phyloP scores from a whole-genome alignment of 2,329 filamentous ascomycete genomes.

The Ophiognomonia clavigignenti-juglandacearum region DNA sequence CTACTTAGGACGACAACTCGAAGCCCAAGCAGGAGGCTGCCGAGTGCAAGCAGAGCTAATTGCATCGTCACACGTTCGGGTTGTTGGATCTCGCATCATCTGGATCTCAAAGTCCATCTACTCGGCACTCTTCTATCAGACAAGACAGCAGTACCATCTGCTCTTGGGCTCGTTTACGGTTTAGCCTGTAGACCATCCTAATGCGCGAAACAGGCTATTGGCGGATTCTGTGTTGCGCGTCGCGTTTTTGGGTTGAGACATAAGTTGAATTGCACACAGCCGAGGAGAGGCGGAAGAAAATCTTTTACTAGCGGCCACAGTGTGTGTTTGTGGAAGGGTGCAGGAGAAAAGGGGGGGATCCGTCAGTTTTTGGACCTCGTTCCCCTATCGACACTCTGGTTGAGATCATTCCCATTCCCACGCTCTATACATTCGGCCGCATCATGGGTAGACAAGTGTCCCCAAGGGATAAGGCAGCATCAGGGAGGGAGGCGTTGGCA shows the following conservation, averaged over 20 bases:
- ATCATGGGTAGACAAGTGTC: constrained; percentile 17
- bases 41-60: constrained; percentile 93
- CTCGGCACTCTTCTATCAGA: constrained; percentile 3
- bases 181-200: constrained; percentile 20
- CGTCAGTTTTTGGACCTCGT: constrained; percentile 7
- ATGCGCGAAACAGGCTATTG: constrained; percentile 15
- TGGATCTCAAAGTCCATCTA: constrained; percentile 2
- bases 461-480: constrained; percentile 7
- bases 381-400: constrained; percentile 4
- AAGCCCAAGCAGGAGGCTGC: constrained; percentile 93
- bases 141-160: constrained; percentile 9
- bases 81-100: constrained; percentile 14
- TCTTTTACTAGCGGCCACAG: constrained; percentile 6
- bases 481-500: constrained; percentile 15
- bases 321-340: constrained; percentile 3
- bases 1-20: constrained; percentile 69
- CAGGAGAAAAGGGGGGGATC: constrained; percentile 6
- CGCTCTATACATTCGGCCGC: constrained; percentile 10
- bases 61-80: constrained; percentile 12
- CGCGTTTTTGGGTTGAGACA: constrained; percentile 1
- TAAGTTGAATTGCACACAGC: neutral
- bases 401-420: constrained; percentile 11
- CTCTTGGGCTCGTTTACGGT: constrained; percentile 12
- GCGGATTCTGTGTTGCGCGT: constrained; percentile 7
- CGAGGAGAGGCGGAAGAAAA: constrained; percentile 1